These are phyloP conservation scores for Terfezia boudieri DNA, from an alignment of 495 filamentous ascomycete genomes.

Conservation along the genomic window DNA sequence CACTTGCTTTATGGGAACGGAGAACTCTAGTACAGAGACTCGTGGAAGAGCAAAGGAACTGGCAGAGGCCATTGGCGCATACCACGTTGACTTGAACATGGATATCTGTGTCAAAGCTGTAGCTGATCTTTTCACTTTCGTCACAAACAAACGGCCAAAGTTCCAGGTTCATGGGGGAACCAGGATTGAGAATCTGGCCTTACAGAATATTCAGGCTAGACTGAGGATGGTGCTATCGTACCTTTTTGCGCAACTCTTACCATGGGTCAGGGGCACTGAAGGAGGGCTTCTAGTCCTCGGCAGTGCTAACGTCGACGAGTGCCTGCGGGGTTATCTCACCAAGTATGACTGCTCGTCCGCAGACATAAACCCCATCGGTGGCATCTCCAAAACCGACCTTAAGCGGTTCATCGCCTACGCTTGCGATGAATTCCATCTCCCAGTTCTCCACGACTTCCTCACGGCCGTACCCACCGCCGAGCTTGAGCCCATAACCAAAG, in stretches of 20 bases:
- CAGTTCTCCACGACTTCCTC: slow-evolving; percentile 52
- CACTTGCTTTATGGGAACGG: slow-evolving; percentile 66
- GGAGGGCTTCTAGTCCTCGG: slow-evolving; percentile 43
- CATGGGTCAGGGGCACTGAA: slow-evolving; percentile 28
- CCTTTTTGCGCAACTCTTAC: slow-evolving; percentile 44
- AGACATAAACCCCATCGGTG: slow-evolving; percentile 51
- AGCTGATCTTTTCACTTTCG: slow-evolving; percentile 30
- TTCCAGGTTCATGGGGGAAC: slow-evolving; percentile 51
- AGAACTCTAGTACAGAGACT: slow-evolving; percentile 49
- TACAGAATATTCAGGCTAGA: slow-evolving; percentile 69
- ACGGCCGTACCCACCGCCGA: slow-evolving; percentile 61
- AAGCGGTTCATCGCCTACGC: slow-evolving; percentile 59
- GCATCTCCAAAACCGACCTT: slow-evolving; percentile 50
- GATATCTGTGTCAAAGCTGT: slow-evolving; percentile 38
- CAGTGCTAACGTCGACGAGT: slow-evolving; percentile 34
- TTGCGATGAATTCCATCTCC: slow-evolving; percentile 36
- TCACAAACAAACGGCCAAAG: slow-evolving; percentile 33
- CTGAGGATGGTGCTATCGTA: slow-evolving; percentile 65
- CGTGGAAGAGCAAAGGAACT: slow-evolving; percentile 46
- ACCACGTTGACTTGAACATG: slow-evolving; percentile 58
- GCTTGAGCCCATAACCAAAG: slow-evolving; percentile 52
- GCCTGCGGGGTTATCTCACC: slow-evolving; percentile 47
- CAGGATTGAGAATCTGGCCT: slow-evolving; percentile 36
- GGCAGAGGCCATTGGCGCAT: slow-evolving; percentile 43
- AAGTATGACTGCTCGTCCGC: slow-evolving; percentile 42